Percentiles rank a stretch among this genome's conserved stretches.
phyloP scores from a whole-genome alignment of 805 yeast species.

The Ogataea zsoltii region DNA sequence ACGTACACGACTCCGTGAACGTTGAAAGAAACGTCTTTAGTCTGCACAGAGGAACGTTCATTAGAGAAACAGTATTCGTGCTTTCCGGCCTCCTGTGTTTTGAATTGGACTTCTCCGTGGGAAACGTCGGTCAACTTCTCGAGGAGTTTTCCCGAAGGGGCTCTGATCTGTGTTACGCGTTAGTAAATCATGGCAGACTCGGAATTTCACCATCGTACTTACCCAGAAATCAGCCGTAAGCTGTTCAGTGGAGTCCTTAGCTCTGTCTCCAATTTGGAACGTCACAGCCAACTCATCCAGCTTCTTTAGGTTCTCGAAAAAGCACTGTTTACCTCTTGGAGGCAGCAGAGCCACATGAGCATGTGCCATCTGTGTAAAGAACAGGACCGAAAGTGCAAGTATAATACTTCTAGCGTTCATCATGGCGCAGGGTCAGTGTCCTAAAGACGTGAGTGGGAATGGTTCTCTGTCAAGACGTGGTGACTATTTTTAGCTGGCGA shows the following conservation, averaged over 20 bases:
- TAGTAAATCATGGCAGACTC: neutral
- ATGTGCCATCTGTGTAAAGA: constrained; percentile 17
- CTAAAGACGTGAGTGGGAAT: neutral
- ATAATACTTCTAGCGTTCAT: constrained; percentile 6
- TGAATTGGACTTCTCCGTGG: constrained; percentile 77
- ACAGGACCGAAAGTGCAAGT: constrained; percentile 13
- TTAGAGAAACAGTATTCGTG: constrained; percentile 90
- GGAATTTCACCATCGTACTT: constrained; percentile 9
- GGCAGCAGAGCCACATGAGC: constrained; percentile 86
- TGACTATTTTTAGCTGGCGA: neutral
- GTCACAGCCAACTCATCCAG: constrained; percentile 86
- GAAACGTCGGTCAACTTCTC: constrained; percentile 56
- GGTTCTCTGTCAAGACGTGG: neutral
- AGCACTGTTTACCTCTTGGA: constrained; percentile 84
- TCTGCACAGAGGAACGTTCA: constrained; percentile 67
- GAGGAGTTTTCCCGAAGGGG: constrained; percentile 49
- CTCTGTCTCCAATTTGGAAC: constrained; percentile 93
- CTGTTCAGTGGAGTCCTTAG: constrained; percentile 68
- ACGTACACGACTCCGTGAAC: constrained; percentile 91
- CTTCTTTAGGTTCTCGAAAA: constrained; percentile 75
- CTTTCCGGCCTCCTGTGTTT: constrained; percentile 69
- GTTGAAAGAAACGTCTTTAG: constrained; percentile 92
- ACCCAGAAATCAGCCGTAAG: constrained; percentile 66
- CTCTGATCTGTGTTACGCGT: constrained; percentile 19
- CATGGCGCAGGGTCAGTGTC: neutral